A percentile compares a stretch with the other conserved stretches of the same genome.
These are phyloP conservation scores for Inga leiocalycina DNA, from an alignment of 306 rosid species.

Conservation along the genomic window DNA sequence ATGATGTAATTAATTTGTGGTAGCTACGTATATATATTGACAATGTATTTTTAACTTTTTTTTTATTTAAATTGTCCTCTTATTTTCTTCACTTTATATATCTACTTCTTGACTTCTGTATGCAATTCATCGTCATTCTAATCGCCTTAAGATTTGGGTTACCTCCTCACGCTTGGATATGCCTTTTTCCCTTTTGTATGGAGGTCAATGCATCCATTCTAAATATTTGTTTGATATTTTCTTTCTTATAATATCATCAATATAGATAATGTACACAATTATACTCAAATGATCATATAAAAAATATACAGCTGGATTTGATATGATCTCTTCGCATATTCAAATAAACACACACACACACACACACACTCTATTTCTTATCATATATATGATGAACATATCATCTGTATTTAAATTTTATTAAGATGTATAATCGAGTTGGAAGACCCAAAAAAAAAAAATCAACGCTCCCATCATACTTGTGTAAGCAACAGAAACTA, in stretches of 20 bases:
- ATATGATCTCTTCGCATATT: not conserved
- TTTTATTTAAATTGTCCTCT: not conserved
- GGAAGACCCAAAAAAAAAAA: too few species aligned
- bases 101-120: constrained; percentile 29
- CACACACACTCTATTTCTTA: too few species aligned
- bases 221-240: not conserved
- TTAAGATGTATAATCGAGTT: too few species aligned
- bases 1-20: not conserved
- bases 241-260: not conserved
- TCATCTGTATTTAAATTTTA: not conserved
- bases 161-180: not conserved
- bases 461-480: too few species aligned
- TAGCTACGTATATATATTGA: not conserved
- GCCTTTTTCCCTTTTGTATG: not conserved
- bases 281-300: not conserved
- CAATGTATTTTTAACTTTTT: not conserved
- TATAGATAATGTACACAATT: not conserved
- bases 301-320: not conserved
- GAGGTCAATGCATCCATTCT: not conserved
- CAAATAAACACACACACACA: not conserved
- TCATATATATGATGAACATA: not conserved
- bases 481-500: not conserved
- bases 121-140: not conserved
- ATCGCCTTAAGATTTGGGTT: not conserved
- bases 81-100: constrained; percentile 24